Percentiles rank a stretch among this genome's conserved stretches.
Evolutionary conservation across 768 basidiomycete species (phyloP).

Genomic region (Trametes coccinea): DNA sequence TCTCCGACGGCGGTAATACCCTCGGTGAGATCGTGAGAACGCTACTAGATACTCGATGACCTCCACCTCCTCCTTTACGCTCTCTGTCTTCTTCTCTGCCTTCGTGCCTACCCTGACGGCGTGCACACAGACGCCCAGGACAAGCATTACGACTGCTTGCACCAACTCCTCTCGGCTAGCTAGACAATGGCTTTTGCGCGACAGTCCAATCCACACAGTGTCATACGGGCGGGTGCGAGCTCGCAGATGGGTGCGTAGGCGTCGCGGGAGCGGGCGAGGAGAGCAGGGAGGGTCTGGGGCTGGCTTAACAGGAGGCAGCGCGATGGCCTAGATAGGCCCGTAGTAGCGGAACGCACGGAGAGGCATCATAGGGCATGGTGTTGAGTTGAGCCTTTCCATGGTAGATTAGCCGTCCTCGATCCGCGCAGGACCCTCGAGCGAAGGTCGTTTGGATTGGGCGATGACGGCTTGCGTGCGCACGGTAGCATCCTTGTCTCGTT

Average conservation of each 20-base stretch:
- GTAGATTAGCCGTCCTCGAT: slow-evolving; percentile 50
- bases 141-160: slow-evolving; percentile 64
- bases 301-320: slow-evolving; percentile 62
- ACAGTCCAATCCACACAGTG: slow-evolving; percentile 80
- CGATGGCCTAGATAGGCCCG: slow-evolving; percentile 60
- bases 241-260: slow-evolving; percentile 74
- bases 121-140: slow-evolving; percentile 79
- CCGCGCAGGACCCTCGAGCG: slow-evolving; percentile 64
- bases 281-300: slow-evolving; percentile 54
- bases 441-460: slow-evolving; percentile 75
- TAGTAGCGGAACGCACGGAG: slow-evolving; percentile 58
- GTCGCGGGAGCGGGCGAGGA: slow-evolving; percentile 81
- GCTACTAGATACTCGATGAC: slow-evolving; percentile 38
- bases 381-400: slow-evolving; percentile 67
- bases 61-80: slow-evolving; percentile 42
- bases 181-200: no score
- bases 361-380: slow-evolving; percentile 67
- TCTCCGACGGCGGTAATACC: slow-evolving; percentile 66
- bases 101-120: slow-evolving; percentile 36
- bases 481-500: slow-evolving; percentile 74
- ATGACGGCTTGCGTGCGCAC: slow-evolving; percentile 81
- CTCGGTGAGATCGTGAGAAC: slow-evolving; percentile 56
- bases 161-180: slow-evolving; percentile 83
- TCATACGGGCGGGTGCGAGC: slow-evolving; percentile 62
- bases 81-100: slow-evolving; percentile 37